Evolutionary conservation across 345 rosid species (phyloP), one percentile per base, ranked within the genome.

Genomic region (Dimocarpus longan): DNA sequence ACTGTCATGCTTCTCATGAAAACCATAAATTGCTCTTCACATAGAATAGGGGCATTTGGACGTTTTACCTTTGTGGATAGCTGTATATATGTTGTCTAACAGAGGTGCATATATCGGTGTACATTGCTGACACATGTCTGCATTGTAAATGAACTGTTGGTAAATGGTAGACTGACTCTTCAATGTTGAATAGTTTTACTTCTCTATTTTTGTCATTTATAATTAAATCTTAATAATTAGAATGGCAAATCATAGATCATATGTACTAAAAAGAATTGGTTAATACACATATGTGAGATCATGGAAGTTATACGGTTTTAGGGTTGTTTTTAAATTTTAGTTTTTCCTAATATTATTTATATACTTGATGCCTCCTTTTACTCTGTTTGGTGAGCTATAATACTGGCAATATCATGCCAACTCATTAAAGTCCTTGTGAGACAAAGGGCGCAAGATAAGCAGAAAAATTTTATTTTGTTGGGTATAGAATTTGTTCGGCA

Each of bases 61-160:
- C 68, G 56, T 70, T 44, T 76, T 50, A 77, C 75, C 44, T 81
- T 22, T 57, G 74, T 79, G 76, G 80, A 79, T 76, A 79, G 70
- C 80, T 60, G 67, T 74, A 70, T 78, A 52, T 72, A 77, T 77
- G 76, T 79, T 82, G 78, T 77, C 82, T 80, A 75, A 71, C 79
- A 40, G 32, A 79, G 75, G 73, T 73, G 66, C 37, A 46, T 66
- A n/a, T 24, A 80, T 74, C 48, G 24, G 50, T 78, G 84, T 81
- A 78, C 82, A 83, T 80, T 70, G 82, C 80, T 76, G 82, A 74
- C 81, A 78, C 13, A 22, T 73, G 75, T 69, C 82, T 84, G 80
- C 83, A 32, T 10, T 74, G 81, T 70, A 79, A 87, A 86, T 81
- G 85, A 77, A 76, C 37, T 66, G 71, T 3, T 48, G 63, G 66